Percentiles rank a stretch among this genome's conserved stretches.
Evolutionary conservation across 1,284 basidiomycete species (phyloP).

Genomic region (Anthracocystis panici-leucophaei): DNA sequence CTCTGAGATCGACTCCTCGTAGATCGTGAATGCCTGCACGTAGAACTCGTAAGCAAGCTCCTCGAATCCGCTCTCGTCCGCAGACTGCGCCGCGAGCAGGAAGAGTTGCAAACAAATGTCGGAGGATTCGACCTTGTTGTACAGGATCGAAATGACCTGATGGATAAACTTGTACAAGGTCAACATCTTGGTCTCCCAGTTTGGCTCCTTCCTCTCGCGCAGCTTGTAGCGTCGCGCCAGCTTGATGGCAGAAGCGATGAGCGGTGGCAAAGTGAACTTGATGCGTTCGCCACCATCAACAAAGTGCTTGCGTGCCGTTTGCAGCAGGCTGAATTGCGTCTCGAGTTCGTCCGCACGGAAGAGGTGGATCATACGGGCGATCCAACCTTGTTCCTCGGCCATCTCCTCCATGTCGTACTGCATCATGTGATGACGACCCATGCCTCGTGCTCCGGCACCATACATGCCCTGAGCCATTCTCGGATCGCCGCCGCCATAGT

Average conservation of each 20-base stretch:
- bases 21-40: slow-evolving; percentile 68
- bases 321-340: slow-evolving; percentile 65
- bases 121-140: slow-evolving; percentile 67
- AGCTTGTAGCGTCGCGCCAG: slow-evolving; percentile 67
- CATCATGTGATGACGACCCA: slow-evolving; percentile 50
- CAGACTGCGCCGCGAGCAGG: slow-evolving; percentile 65
- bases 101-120: slow-evolving; percentile 65
- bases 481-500: slow-evolving; percentile 39
- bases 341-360: slow-evolving; percentile 65
- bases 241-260: slow-evolving; percentile 62
- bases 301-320: slow-evolving; percentile 65
- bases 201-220: slow-evolving; percentile 50
- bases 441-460: slow-evolving; percentile 40
- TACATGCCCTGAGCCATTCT: slow-evolving; percentile 49
- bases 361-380: slow-evolving; percentile 67
- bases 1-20: slow-evolving; percentile 68
- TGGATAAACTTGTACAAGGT: slow-evolving; percentile 68
- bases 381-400: slow-evolving; percentile 67
- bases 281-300: slow-evolving; percentile 66
- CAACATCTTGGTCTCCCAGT: slow-evolving; percentile 65
- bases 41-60: slow-evolving; percentile 68
- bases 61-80: slow-evolving; percentile 66
- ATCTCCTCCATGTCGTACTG: slow-evolving; percentile 66
- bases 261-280: slow-evolving; percentile 64
- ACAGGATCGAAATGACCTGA: slow-evolving; percentile 66